A percentile compares a stretch with the other conserved stretches of the same genome.
phyloP scores from a whole-genome alignment of 768 basidiomycete species.

The Tulasnella sp. region DNA sequence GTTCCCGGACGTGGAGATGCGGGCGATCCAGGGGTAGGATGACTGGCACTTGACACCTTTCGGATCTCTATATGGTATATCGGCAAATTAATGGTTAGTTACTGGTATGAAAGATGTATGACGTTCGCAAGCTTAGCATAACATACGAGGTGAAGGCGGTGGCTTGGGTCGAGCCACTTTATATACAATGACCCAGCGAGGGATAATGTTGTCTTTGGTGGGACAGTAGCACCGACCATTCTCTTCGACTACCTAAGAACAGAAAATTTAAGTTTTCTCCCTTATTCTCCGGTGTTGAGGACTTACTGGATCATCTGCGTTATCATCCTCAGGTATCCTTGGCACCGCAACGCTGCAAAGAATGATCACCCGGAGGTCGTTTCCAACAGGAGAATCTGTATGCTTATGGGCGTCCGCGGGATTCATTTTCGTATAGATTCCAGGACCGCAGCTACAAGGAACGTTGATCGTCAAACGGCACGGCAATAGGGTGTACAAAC shows the following conservation, averaged over 20 bases:
- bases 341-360: neutral
- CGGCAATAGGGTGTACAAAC: neutral
- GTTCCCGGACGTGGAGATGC: neutral
- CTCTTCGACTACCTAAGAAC: neutral
- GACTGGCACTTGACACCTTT: neutral
- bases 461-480: neutral
- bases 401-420: neutral
- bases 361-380: slow-evolving; percentile 1
- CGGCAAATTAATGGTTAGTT: neutral
- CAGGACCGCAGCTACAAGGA: neutral
- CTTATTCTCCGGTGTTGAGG: too few species aligned
- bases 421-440: slow-evolving; percentile 4
- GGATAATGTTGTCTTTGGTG: slow-evolving; percentile 1
- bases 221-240: neutral
- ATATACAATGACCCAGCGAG: neutral
- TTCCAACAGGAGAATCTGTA: neutral
- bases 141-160: neutral
- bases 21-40: neutral
- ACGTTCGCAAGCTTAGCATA: too few species aligned
- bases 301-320: neutral
- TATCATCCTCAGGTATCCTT: neutral
- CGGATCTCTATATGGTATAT: neutral
- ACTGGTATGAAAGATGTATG: too few species aligned
- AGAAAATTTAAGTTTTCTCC: neutral
- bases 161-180: neutral